A percentile compares a stretch with the other conserved stretches of the same genome.
These are phyloP conservation scores for Friedmanniomyces simplex DNA, from an alignment of 495 filamentous ascomycete species.

Conservation along the genomic window DNA sequence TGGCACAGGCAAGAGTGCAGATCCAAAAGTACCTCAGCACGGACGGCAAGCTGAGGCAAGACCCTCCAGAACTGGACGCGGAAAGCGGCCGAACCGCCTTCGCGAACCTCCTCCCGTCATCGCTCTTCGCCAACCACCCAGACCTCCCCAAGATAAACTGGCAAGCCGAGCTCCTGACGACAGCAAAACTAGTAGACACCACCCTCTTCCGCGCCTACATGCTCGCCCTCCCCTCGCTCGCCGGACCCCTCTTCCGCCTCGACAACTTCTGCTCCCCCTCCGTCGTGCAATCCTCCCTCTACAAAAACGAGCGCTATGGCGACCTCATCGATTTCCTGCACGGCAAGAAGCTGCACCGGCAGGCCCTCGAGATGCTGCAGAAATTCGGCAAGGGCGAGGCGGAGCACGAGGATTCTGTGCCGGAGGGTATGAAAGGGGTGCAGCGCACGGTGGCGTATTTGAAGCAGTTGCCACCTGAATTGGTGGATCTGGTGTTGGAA, in stretches of 20 bases:
- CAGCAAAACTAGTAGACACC: constrained; percentile 79
- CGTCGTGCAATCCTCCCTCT: constrained; percentile 84
- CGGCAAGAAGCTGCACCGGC: constrained; percentile 83
- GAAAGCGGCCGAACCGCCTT: constrained; percentile 37
- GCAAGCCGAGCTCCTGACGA: constrained; percentile 56
- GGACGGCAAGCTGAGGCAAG: constrained; percentile 57
- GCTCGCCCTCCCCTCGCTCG: constrained; percentile 73
- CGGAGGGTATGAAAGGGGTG: constrained; percentile 67
- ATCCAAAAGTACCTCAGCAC: constrained; percentile 74
- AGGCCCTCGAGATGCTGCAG: constrained; percentile 71
- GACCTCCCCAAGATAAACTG: constrained; percentile 50
- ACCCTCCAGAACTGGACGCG: constrained; percentile 36
- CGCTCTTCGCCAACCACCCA: background rate
- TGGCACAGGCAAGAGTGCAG: constrained; percentile 70
- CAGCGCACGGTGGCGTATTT: constrained; percentile 81
- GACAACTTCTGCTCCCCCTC: constrained; percentile 95
- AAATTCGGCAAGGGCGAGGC: constrained; percentile 66
- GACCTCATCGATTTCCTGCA: constrained; percentile 95
- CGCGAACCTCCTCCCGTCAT: constrained; percentile 31
- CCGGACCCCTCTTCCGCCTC: constrained; percentile 84
- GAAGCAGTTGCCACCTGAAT: constrained; percentile 72
- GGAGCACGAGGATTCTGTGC: constrained; percentile 49
- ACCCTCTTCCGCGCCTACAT: constrained; percentile 90
- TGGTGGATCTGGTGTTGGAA: constrained; percentile 85
- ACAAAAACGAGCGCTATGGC: constrained; percentile 79